Percentiles rank a stretch among this genome's conserved stretches.
Evolutionary conservation across 768 basidiomycete species (phyloP).

Genomic region (Russula emetica): DNA sequence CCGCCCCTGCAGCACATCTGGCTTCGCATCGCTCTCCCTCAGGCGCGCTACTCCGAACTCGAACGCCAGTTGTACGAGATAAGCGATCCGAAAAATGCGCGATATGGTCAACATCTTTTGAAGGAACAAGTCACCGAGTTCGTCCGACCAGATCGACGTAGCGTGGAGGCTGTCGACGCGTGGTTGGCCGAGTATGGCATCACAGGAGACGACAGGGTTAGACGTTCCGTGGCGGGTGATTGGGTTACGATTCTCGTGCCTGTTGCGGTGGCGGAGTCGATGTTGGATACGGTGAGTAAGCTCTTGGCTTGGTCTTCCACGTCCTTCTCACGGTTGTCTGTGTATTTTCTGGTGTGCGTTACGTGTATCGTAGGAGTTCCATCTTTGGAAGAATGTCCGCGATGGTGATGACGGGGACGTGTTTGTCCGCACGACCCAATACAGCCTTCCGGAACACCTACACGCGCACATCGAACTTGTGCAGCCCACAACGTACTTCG

Average conservation of each 20-base stretch:
- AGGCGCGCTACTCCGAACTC: conserved; percentile 29
- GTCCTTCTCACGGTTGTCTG: conserved; percentile 2
- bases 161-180: conserved; percentile 49
- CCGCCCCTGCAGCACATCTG: conserved; percentile 44
- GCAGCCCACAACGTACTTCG: conserved; percentile 70
- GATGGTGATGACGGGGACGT: conserved; percentile 40
- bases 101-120: conserved; percentile 44
- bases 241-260: conserved; percentile 63
- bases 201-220: conserved; percentile 34
- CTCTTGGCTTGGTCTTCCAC: not conserved
- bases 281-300: conserved; percentile 62
- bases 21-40: conserved; percentile 40
- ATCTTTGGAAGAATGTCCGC: conserved; percentile 52
- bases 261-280: conserved; percentile 56
- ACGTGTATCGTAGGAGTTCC: conserved; percentile 47
- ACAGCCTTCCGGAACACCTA: conserved; percentile 58
- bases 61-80: conserved; percentile 30
- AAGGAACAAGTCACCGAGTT: conserved; percentile 62
- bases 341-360: not conserved
- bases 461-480: conserved; percentile 61
- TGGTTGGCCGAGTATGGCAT: conserved; percentile 62
- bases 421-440: conserved; percentile 57
- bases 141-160: conserved; percentile 53
- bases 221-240: conserved; percentile 60
- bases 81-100: conserved; percentile 27